Base-by-base conservation (phyloP, 495 filamentous ascomycete species). In the Glarea lozoyensis region DNA sequence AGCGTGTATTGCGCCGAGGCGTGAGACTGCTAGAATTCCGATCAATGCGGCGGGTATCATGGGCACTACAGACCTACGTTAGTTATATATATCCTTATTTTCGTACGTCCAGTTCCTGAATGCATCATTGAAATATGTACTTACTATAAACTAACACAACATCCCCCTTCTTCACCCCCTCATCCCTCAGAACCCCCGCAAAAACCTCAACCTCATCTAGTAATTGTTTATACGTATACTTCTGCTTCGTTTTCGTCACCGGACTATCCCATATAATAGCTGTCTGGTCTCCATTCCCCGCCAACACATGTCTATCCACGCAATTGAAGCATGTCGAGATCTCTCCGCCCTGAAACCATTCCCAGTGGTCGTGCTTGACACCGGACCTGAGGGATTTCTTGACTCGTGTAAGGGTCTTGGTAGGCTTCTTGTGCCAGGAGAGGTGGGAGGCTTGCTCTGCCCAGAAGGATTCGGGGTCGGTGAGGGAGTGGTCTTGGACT, bases 241-340 rank as follows among this genome's bases (percentile, higher is more conserved):
- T 74, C 54, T 81, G 66, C 56, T 88, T 87, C 10, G 68, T 67
- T n/a, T 75, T 75, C 10, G 86, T 85, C 16, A 94, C 88, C 0
- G 89, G 86, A 18, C 81, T 86, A 57, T 96, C 89, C 77, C 85
- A 95, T 41, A 86, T 74, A 40, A 96, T 83, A 10, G 90, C 89
- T 0, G 74, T 73, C 25, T 67, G 62, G 12, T 81, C 75, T 9
- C 88, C 90, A 46, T 78, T 66, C 13, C 88, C 87, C 6, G 70
- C 72, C 15, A 78, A 64, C 12, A 96, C 87, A 61, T 95, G 90
- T 15, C 89, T 72, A 58, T 94, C 89, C 21, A 96, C 65, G 52
- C 88, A 92, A 57, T 96, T 96, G 62, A 83, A 94, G 39, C 79
- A 81, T 0, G 88, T 94, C 19, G 85, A 93, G 54, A 96, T 84